A percentile compares a stretch with the other conserved stretches of the same genome.
Conservation (phyloP, 2,329 filamentous ascomycete species). For the Neofusicoccum ribis region DNA sequence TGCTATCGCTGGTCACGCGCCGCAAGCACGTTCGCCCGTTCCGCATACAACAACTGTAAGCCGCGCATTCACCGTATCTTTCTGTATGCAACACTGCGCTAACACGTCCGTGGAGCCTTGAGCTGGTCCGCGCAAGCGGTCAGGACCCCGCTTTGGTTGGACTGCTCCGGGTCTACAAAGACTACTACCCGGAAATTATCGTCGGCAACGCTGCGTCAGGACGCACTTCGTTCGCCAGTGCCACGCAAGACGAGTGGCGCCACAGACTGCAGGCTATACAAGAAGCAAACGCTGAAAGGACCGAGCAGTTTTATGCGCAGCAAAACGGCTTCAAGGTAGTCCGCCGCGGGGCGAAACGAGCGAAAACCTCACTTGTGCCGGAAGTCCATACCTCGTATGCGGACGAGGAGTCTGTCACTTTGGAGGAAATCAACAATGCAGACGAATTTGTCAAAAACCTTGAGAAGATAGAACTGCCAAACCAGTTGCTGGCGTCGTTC, state of each 20-base stretch:
- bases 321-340: constrained; percentile 65
- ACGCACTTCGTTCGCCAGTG: constrained; percentile 40
- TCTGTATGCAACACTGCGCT: not conserved
- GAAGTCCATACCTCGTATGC: constrained; percentile 73
- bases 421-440: constrained; percentile 77
- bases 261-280: constrained; percentile 68
- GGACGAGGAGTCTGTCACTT: constrained; percentile 42
- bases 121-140: constrained; percentile 48
- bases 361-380: constrained; percentile 57
- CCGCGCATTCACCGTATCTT: not conserved
- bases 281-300: constrained; percentile 50
- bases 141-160: constrained; percentile 75
- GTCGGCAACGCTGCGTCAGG: constrained; percentile 63
- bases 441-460: constrained; percentile 69
- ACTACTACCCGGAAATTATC: constrained; percentile 88
- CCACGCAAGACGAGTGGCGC: constrained; percentile 76
- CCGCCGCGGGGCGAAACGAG: constrained; percentile 51
- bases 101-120: constrained; percentile 38
- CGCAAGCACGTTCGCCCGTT: constrained; percentile 82
- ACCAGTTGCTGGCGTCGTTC: constrained; percentile 76
- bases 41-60: constrained; percentile 69
- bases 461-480: constrained; percentile 78
- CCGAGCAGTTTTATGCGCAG: constrained; percentile 38
- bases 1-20: constrained; percentile 76
- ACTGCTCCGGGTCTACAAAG: constrained; percentile 79